Evolutionary conservation across 805 yeast genomes (phyloP), one percentile per base, ranked within the genome.

Genomic region (Zygosaccharomyces rouxii): DNA sequence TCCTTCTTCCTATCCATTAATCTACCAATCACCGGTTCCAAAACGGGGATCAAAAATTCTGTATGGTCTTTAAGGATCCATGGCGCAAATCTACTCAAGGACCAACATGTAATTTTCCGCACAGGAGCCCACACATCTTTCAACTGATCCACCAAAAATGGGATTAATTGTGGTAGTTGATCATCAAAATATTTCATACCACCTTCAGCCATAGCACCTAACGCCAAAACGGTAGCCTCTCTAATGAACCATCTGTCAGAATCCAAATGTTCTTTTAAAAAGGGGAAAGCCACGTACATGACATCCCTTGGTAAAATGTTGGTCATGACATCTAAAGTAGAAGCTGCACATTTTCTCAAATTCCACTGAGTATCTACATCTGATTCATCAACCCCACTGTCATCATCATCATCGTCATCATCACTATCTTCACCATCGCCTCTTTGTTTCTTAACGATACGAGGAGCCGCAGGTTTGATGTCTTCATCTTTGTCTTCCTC

Each of bases 51-150:
- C 62, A 86, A 84, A 59, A 84, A 85, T 53, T 71, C 76, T 7
- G 89, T 76, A 62, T 79, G 85, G 61, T 86, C 88, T 4, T 75
- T 74, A 43, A 87, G 78, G 19, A 92, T 84, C 96, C 97, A 89
- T 2, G 77, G 60, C 0, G 94, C 78, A 64, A 84, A 94, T 48
- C 98, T 76, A 38, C 96, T 84, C 40, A 94, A 70, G 0, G 98
- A 87, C 99, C 99, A 94, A 71, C 98, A 92, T 0, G 96, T 73
- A 45, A 94, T 94, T 66, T 89, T 95, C 55, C 98, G 77, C 4
- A 94, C 95, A 18, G 95, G 78, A 7, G 96, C 83, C 67, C 89
- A 84, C 4, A 67, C 59, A 64, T 90, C 97, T 46, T 74, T 73
- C 50, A 90, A 70, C 59, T 95, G 75, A 49, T 89, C 88, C 23